Base-by-base conservation (phyloP, 306 rosid species). In the Vigna mungo region DNA sequence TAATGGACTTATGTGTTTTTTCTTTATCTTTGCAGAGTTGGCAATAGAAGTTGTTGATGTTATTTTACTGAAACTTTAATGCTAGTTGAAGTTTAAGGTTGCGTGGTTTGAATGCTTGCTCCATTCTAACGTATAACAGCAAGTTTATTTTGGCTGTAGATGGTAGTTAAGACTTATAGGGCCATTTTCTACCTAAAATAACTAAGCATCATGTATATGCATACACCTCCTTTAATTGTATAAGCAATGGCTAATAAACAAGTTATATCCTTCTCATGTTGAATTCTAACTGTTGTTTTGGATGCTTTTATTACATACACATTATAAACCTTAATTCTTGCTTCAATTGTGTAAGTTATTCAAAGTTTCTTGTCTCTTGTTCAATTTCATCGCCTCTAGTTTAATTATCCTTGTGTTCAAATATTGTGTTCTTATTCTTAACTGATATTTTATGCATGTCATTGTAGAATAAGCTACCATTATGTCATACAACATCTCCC, bases 251-350 rank as follows among this genome's bases (percentile, higher is more conserved):
- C 48, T 17, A 36, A 63, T 63, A n/a, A 61, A 8, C 68, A 62
- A 36, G 69, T 63, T 63, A 37, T 37, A 63, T 37, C 49, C 55
- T 71, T 77, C n/a, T 9, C 30, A 20, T 44, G 67, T 54, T 64
- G 64, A 77, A 66, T 72, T 44, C 52, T 30, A 21, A 39, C 25
- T 68, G 54, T 68, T 52, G 66, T 62, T 63, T 82, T n/a, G 37
- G 70, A 64, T 72, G 75, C 21, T 10, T 73, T 60, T 17, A 44
- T 27, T 78, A 70, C 59, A 39, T 58, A 30, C 51, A 56, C 62
- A 68, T 51, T 54, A 63, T 64, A 73, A 74, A 68, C 74, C 73
- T 66, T 16, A 5, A 56, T 52, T 52, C 64, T 83, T 83, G 49
- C 44, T 72, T 73, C 43, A 54, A 47, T 48, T 72, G 18, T 56